These are phyloP conservation scores for Cryptococcus wingfieldii DNA, from an alignment of 1,284 basidiomycete genomes.

Conservation along the genomic window DNA sequence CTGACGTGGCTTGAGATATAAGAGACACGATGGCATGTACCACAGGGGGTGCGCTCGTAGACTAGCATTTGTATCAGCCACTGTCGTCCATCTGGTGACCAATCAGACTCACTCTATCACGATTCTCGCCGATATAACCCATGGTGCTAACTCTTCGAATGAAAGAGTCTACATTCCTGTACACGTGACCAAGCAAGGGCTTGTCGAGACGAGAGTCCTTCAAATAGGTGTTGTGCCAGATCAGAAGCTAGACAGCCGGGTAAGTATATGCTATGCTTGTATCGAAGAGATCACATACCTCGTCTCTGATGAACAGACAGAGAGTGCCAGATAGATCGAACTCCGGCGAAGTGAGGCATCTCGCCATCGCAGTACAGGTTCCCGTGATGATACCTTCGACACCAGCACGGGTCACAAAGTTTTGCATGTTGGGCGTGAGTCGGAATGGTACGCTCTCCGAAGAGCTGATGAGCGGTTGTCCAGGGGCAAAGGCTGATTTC, in stretches of 20 bases:
- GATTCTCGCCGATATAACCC: constrained; percentile 54
- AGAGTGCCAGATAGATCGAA: constrained; percentile 55
- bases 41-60: constrained; percentile 18
- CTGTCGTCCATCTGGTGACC: background rate
- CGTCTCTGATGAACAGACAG: constrained; percentile 75
- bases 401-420: constrained; percentile 82
- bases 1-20: constrained; percentile 60
- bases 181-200: constrained; percentile 64
- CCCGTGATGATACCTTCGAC: constrained; percentile 86
- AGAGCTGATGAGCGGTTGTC: constrained; percentile 66
- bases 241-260: constrained; percentile 24
- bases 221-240: constrained; percentile 48
- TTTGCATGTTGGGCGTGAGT: constrained; percentile 92
- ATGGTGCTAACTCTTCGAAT: constrained; percentile 52
- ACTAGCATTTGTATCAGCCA: constrained; percentile 9
- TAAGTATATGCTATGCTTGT: constrained; percentile 19
- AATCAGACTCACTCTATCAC: constrained; percentile 66
- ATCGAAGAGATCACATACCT: constrained; percentile 58
- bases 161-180: constrained; percentile 70
- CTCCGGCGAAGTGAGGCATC: constrained; percentile 87
- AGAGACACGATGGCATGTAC: constrained; percentile 79
- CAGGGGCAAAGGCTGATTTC: constrained; percentile 51
- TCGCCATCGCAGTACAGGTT: constrained; percentile 84
- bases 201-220: constrained; percentile 53
- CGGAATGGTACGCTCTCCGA: constrained; percentile 93